Percentiles rank a stretch among this genome's conserved stretches.
These are phyloP conservation scores for Schizothecium vesticola DNA, from an alignment of 495 filamentous ascomycete genomes.

Conservation along the genomic window DNA sequence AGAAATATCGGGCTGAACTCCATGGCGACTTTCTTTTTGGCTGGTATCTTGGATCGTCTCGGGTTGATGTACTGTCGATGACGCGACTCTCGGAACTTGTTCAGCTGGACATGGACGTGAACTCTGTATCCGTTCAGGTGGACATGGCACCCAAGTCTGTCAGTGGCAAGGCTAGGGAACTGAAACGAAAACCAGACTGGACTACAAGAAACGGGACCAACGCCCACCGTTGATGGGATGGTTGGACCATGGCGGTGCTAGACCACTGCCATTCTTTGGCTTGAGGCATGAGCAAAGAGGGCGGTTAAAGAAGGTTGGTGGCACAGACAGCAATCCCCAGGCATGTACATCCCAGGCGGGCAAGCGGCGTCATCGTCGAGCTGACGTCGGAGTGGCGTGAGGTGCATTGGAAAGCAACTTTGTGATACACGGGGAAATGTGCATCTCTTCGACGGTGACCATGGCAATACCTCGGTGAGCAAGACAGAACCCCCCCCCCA, in stretches of 20 bases:
- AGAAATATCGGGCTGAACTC: not conserved
- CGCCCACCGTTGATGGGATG: not conserved
- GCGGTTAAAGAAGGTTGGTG: not conserved
- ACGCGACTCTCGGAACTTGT: not conserved
- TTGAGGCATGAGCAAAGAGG: not conserved
- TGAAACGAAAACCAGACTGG: not conserved
- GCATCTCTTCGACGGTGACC: not conserved
- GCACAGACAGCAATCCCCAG: not conserved
- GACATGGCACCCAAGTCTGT: not conserved
- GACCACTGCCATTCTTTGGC: too few species aligned
- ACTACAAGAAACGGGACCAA: not conserved
- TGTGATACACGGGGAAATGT: not conserved
- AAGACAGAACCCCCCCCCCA: not conserved
- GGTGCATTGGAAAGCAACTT: not conserved
- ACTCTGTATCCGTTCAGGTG: not conserved
- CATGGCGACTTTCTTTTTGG: too few species aligned
- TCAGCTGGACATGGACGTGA: not conserved
- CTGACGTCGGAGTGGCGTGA: not conserved
- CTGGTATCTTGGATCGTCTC: not conserved
- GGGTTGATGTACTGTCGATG: not conserved
- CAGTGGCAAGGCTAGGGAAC: not conserved
- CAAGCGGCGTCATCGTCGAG: not conserved
- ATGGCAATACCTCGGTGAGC: not conserved
- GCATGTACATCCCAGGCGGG: not conserved
- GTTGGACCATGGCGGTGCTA: not conserved